Conservation (phyloP, 1,284 basidiomycete genomes). For the Testicularia cyperi region DNA sequence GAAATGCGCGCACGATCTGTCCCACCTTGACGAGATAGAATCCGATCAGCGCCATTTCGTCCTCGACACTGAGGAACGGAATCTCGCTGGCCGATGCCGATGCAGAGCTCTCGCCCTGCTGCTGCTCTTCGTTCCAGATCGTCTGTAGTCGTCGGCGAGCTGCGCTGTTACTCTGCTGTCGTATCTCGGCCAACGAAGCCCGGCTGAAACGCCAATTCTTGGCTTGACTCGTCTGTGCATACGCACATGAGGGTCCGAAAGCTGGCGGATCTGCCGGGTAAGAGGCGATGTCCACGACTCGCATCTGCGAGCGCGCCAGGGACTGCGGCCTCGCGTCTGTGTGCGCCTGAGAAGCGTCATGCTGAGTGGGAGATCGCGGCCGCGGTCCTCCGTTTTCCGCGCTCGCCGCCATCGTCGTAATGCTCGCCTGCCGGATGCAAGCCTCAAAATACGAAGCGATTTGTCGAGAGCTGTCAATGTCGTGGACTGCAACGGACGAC, state of each 20-base stretch:
- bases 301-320: too few relatives aligned
- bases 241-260: conserved; percentile 34
- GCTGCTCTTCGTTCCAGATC: conserved; percentile 20
- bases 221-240: conserved; percentile 49
- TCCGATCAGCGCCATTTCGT: conserved; percentile 84
- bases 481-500: too few relatives aligned
- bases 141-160: conserved; percentile 10
- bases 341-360: too few relatives aligned
- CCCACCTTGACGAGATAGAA: conserved; percentile 86
- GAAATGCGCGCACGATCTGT: conserved; percentile 79
- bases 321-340: too few relatives aligned
- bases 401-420: too few relatives aligned
- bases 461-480: too few relatives aligned
- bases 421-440: too few relatives aligned
- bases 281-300: conserved; percentile 12
- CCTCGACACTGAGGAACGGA: conserved; percentile 74
- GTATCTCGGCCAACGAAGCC: conserved; percentile 8
- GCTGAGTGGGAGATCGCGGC: too few relatives aligned
- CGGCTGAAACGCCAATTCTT: conserved; percentile 51
- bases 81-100: conserved; percentile 30
- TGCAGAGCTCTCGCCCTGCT: not conserved
- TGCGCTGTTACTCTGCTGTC: conserved; percentile 12
- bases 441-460: too few relatives aligned
- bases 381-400: too few relatives aligned
- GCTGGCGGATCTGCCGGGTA: conserved; percentile 21